These are phyloP conservation scores for Quercus aquifolioides DNA, from an alignment of 306 rosid species.

Conservation along the genomic window DNA sequence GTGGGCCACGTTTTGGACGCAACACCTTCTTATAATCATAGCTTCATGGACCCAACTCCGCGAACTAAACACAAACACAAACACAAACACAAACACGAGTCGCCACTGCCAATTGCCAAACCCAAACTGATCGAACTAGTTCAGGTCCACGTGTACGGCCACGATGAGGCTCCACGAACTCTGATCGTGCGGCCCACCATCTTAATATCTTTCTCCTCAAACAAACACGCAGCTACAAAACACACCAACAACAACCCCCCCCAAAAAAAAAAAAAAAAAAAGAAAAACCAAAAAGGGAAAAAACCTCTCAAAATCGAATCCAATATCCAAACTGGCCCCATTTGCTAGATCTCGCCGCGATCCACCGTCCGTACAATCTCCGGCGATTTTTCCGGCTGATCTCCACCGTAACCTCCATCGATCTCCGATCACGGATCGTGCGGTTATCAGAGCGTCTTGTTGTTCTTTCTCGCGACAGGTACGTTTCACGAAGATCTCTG, in stretches of 20 bases:
- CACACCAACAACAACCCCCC: too few species aligned
- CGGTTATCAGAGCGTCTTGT: neutral
- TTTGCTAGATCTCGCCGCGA: constrained; percentile 34
- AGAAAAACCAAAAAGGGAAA: neutral
- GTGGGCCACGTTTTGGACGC: neutral
- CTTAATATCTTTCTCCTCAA: constrained; percentile 15
- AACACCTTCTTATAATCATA: neutral
- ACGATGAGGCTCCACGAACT: neutral
- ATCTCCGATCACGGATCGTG: neutral
- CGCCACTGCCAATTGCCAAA: too few species aligned
- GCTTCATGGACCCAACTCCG: too few species aligned
- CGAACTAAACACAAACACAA: too few species aligned
- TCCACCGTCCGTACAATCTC: constrained; percentile 14
- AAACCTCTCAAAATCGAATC: constrained; percentile 10
- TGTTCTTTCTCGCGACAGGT: constrained; percentile 16
- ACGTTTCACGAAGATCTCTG: neutral
- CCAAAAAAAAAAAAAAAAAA: neutral
- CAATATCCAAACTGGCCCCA: neutral
- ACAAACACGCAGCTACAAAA: neutral
- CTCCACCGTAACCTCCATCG: neutral
- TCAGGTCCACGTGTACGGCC: constrained; percentile 37
- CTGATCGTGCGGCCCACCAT: constrained; percentile 49
- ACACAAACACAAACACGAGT: too few species aligned
- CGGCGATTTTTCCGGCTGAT: constrained; percentile 9
- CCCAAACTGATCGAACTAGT: constrained; percentile 3